Base-by-base conservation (phyloP, 805 yeast species). In the Saccharomycopsis malanga region DNA sequence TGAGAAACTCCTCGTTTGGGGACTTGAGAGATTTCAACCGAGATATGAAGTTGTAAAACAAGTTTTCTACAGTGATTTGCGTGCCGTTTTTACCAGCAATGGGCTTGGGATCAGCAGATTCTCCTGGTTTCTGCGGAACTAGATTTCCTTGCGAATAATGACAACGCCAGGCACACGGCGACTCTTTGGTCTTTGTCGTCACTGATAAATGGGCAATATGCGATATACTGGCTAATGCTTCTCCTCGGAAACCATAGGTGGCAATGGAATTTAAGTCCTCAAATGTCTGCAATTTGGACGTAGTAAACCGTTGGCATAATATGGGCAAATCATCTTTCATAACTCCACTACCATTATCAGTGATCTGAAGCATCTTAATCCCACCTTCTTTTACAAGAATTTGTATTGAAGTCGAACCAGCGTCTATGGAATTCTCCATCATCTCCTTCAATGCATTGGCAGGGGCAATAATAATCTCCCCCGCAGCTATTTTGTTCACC, bases 211-310 rank as follows among this genome's bases (percentile, higher is more conserved):
- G 82, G 0, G 97, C 73, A 18, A 93, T 82, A 58, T 91, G 96
- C 0, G 96, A 87, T 5, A 93, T 89, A 59, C 93, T 81, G 1
- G 98, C 96, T 42, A 93, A 68, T 0, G 98, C 98, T 63, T 93
- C 98, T 14, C 98, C 98, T 46, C 98, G 72, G 61, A 93, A 93
- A 3, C 98, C 98, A 61, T 87, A 87, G 0, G 98, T 89, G 20
- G 74, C 67, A 21, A 93, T 76, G 3, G 71, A 61, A 42, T 69
- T 67, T 49, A 93, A 71, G 61, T 93, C 98, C 43, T 85, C 91
- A 60, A 84, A 91, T 6, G 65, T 70, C 1, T 64, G 52, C 21
- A 93, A 64, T 62, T 93, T 93, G 0, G 97, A 88, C 0, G 98
- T 93, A 20, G 98, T 86, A 65, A 88, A 91, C 22, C 98, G 67